Conservation (phyloP, 805 yeast species). For the Yamadazyma paraphyllophila region DNA sequence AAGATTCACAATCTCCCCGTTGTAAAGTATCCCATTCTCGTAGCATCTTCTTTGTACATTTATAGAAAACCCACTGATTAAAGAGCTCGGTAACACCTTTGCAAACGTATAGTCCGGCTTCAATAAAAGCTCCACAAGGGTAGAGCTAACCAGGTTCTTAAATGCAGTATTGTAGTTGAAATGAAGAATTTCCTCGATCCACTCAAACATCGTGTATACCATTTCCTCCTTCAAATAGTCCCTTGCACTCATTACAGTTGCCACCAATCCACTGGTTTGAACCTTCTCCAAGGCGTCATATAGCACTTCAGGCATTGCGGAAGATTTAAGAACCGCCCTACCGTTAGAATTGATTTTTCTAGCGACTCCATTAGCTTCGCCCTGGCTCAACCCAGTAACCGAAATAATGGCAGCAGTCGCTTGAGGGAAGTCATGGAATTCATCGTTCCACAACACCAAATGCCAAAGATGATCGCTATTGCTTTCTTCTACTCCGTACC, state of each 20-base stretch:
- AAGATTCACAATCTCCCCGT: slow-evolving; percentile 25
- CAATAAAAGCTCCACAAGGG: slow-evolving; percentile 45
- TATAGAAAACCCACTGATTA: slow-evolving; percentile 19
- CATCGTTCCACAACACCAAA: slow-evolving; percentile 76
- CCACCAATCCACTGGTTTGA: slow-evolving; percentile 51
- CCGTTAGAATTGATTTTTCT: slow-evolving; percentile 50
- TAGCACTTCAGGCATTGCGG: slow-evolving; percentile 20
- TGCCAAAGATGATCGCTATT: slow-evolving; percentile 38
- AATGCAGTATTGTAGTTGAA: slow-evolving; percentile 20
- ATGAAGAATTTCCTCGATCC: slow-evolving; percentile 45
- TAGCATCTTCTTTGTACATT: slow-evolving; percentile 21
- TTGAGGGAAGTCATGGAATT: slow-evolving; percentile 58
- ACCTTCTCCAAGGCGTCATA: slow-evolving; percentile 37
- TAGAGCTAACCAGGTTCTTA: slow-evolving; percentile 18
- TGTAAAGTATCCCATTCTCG: slow-evolving; percentile 32
- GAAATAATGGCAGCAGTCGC: slow-evolving; percentile 48
- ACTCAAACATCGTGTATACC: slow-evolving; percentile 43
- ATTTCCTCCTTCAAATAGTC: slow-evolving; percentile 52
- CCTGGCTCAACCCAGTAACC: slow-evolving; percentile 26
- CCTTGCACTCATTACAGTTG: slow-evolving; percentile 50
- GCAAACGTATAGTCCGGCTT: slow-evolving; percentile 32
- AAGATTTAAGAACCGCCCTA: slow-evolving; percentile 44
- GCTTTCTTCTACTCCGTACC: slow-evolving; percentile 30
- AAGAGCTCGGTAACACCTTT: slow-evolving; percentile 24
- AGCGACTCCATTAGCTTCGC: slow-evolving; percentile 37